These are phyloP conservation scores for Gracilaria gracilis DNA, from an alignment of 23 red algal species.

Conservation along the genomic window DNA sequence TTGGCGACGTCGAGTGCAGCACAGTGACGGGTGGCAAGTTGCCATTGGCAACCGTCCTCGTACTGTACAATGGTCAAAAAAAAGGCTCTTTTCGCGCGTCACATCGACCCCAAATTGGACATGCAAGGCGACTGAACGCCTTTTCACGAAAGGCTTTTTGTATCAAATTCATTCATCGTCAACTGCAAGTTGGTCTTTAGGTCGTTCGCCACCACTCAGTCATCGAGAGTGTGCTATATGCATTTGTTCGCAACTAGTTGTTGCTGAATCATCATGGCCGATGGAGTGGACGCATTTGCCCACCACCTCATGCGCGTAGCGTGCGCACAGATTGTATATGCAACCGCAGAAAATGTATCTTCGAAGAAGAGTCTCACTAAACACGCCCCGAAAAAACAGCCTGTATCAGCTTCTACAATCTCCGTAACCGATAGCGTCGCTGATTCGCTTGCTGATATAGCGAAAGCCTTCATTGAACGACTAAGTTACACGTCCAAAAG, in stretches of 20 bases:
- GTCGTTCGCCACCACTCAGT: no score
- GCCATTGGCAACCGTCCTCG: no score
- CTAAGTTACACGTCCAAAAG: not conserved
- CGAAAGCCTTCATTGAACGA: conserved; percentile 49
- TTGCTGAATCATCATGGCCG: not conserved
- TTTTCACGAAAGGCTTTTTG: no score
- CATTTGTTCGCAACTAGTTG: not conserved
- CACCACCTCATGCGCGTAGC: conserved; percentile 50
- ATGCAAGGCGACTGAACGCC: no score
- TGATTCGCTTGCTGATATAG: conserved; percentile 69
- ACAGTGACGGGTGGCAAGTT: no score
- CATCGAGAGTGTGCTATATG: not conserved
- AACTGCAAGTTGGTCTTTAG: no score
- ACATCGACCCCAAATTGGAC: no score
- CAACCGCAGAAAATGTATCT: conserved; percentile 45
- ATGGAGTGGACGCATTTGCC: conserved; percentile 28
- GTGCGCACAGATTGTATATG: conserved; percentile 71
- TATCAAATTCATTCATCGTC: no score
- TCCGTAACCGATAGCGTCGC: conserved; percentile 44
- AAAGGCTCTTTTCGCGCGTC: no score
- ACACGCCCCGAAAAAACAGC: conserved; percentile 6
- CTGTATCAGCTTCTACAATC: conserved; percentile 46
- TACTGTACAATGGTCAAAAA: no score
- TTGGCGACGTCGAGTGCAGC: no score
- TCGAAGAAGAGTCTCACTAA: conserved; percentile 20